Evolutionary conservation across 202 grass and related monocot species (phyloP), one percentile per base, ranked within the genome.

Genomic region (Panicum virgatum): DNA sequence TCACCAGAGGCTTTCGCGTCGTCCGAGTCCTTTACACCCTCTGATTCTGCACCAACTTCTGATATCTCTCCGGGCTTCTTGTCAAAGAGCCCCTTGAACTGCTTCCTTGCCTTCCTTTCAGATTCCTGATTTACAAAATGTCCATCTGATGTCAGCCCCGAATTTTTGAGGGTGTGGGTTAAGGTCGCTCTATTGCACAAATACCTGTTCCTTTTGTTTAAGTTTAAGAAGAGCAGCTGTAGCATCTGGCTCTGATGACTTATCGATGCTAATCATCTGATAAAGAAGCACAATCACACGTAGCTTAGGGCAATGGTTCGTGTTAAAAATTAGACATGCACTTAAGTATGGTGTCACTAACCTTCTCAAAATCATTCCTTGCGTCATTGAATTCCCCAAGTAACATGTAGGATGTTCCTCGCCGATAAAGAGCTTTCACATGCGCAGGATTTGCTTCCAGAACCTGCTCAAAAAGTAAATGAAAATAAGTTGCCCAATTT

Each of bases 41-140:
- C 66, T 3, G 44, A 20, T 70, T 88, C 91, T 22, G 3, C 72
- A n/a, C 77, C 80, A 26, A 90, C 87, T 82, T 89, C 87, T 32
- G 93, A 87, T 68, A 99, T 99, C 83, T 96, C 93, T 9, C 96
- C 93, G 5, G 96, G 96, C 53, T 96, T 99, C 89, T 93, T 99
- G 75, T 99, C 96, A 64, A 99, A 99, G 25, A 99, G 80, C 7
- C 96, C 96, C 89, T 96, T 99, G 81, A 99, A 99, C 68, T 99
- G 96, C 81, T 87, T 96, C 91, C 88, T 96, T 0, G 87, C 91
- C 66, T 83, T 89, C 83, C 93, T 96, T 62, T 96, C 90, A 59
- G 81, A 66, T 79, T 99, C 96, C 93, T 99, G 52, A 50, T 82
- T 70, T 22, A 73, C 14, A 18, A 80, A 73, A 46, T 36, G 66